Percentiles rank a stretch among this genome's conserved stretches.
Evolutionary conservation across 164 flowering plant species (phyloP).

Genomic region (Chimonanthus praecox): DNA sequence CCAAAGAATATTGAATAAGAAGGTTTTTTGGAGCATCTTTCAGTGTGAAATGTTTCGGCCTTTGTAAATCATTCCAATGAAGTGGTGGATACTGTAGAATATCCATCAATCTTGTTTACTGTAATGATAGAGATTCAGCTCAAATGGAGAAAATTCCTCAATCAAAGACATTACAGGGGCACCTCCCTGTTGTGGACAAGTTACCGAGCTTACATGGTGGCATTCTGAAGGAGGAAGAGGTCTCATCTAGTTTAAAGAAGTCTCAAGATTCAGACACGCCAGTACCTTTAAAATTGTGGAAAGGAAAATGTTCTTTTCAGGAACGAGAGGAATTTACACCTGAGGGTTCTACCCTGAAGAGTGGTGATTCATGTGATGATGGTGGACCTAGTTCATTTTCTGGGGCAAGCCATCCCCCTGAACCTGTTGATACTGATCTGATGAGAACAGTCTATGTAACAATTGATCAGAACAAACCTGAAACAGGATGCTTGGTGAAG

Average conservation of each 20-base stretch:
- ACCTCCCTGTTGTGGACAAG: conserved; percentile 9
- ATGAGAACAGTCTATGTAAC: conserved; percentile 65
- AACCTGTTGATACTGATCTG: conserved; percentile 64
- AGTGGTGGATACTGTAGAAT: not conserved
- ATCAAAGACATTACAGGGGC: conserved; percentile 27
- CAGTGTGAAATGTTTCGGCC: not conserved
- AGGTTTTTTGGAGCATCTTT: too few species aligned
- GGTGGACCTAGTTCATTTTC: conserved; percentile 49
- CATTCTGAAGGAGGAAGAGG: conserved; percentile 21
- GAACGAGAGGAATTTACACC: conserved; percentile 31
- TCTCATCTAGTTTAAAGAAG: conserved; percentile 8
- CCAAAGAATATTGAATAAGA: not conserved
- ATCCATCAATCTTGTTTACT: not conserved
- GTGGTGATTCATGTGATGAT: conserved; percentile 52
- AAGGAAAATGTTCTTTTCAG: conserved; percentile 40
- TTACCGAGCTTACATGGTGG: conserved; percentile 15
- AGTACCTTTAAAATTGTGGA: conserved; percentile 26
- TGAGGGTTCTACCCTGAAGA: conserved; percentile 32
- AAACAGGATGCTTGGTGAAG: conserved; percentile 48
- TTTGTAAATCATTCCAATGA: not conserved
- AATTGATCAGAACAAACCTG: conserved; percentile 50
- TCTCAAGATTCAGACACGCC: conserved; percentile 14
- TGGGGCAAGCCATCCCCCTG: conserved; percentile 86
- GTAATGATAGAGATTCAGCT: conserved; percentile 25
- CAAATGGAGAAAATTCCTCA: conserved; percentile 53